These are phyloP conservation scores for Sechiopsis laciniata DNA, from an alignment of 306 rosid species.

Conservation along the genomic window DNA sequence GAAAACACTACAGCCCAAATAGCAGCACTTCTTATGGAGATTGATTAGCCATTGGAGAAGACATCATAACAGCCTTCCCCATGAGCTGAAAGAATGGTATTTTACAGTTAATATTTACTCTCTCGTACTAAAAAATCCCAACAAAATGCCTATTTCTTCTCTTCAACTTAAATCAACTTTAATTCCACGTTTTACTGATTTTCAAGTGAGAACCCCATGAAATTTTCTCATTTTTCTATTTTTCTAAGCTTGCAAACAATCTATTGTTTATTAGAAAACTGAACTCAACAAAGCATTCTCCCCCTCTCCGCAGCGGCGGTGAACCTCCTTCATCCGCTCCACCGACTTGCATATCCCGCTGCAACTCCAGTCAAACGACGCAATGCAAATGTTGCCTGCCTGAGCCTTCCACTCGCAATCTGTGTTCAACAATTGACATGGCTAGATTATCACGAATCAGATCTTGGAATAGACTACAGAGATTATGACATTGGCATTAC, in stretches of 20 bases:
- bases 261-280: slow-evolving; percentile 27
- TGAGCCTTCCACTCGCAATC: slow-evolving; percentile 67
- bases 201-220: background rate
- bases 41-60: slow-evolving; percentile 11
- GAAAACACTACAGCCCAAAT: background rate
- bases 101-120: slow-evolving; percentile 17
- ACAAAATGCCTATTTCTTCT: background rate
- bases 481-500: background rate
- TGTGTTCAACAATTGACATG: slow-evolving; percentile 25
- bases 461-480: background rate
- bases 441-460: background rate
- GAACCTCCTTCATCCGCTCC: slow-evolving; percentile 60
- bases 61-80: slow-evolving; percentile 1
- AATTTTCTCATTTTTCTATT: background rate
- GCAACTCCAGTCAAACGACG: slow-evolving; percentile 58
- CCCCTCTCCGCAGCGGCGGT: slow-evolving; percentile 54
- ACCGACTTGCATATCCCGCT: slow-evolving; percentile 57
- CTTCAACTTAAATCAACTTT: background rate
- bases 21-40: slow-evolving; percentile 16
- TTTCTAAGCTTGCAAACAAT: slow-evolving; percentile 32
- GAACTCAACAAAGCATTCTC: slow-evolving; percentile 48
- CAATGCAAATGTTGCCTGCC: slow-evolving; percentile 53
- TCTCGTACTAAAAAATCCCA: background rate
- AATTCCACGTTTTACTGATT: background rate
- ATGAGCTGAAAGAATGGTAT: slow-evolving; percentile 17